These are phyloP conservation scores for Plasmodium sp. DNA, from an alignment of 169 alveolate genomes.

Conservation along the genomic window DNA sequence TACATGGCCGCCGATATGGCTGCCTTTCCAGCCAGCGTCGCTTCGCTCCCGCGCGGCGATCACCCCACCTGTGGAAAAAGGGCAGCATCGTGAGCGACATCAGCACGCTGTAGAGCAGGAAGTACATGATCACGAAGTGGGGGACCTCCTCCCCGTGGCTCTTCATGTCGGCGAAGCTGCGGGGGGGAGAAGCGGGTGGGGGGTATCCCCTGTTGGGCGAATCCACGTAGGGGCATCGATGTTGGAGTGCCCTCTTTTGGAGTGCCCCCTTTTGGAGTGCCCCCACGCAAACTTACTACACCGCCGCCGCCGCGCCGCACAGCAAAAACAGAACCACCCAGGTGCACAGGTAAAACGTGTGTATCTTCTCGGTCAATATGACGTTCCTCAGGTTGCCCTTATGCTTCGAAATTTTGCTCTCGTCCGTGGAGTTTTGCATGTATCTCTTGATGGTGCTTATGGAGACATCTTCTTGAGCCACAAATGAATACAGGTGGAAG, in stretches of 20 bases:
- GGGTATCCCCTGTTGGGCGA: no score
- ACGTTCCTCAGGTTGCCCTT: slow-evolving; percentile 42
- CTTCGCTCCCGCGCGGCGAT: neutral
- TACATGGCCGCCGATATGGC: no score
- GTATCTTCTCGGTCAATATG: slow-evolving; percentile 29
- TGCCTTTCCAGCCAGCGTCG: neutral
- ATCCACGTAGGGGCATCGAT: no score
- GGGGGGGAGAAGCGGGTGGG: neutral
- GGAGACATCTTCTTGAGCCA: slow-evolving; percentile 34
- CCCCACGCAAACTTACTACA: slow-evolving; percentile 6
- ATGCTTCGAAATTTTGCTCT: slow-evolving; percentile 7
- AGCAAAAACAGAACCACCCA: slow-evolving; percentile 25
- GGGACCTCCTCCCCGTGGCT: neutral
- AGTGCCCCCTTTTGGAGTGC: neutral
- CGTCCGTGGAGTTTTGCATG: neutral
- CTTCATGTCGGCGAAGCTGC: slow-evolving; percentile 4
- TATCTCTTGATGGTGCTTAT: slow-evolving; percentile 30
- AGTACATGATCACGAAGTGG: slow-evolving; percentile 24
- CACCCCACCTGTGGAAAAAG: slow-evolving; percentile 43
- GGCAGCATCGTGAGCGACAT: slow-evolving; percentile 64
- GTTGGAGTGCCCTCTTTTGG: no score
- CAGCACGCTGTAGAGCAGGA: slow-evolving; percentile 19
- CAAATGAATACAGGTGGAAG: slow-evolving; percentile 32
- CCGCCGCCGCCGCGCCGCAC: neutral
- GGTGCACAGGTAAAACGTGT: slow-evolving; percentile 4